Percentiles rank a stretch among this genome's conserved stretches.
Conservation (phyloP, 2,329 filamentous ascomycete species). For the Akanthomyces lecanii region DNA sequence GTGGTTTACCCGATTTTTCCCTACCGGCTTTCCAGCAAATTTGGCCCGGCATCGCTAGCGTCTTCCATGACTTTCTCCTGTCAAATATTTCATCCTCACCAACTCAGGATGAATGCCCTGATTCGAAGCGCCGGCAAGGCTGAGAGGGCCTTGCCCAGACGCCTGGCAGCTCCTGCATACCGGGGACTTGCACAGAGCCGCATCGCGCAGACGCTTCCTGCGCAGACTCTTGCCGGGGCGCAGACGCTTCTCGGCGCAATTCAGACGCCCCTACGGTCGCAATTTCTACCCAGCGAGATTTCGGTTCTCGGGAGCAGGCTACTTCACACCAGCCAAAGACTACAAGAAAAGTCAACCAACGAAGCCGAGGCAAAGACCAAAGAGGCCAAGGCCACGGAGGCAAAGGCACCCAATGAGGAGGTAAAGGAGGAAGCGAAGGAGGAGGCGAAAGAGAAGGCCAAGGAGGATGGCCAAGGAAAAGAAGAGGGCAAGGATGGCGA, state of each 20-base stretch:
- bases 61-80: constrained; percentile 17
- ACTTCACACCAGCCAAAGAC: constrained; percentile 30
- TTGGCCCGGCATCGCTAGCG: constrained; percentile 13
- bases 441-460: constrained; percentile 15
- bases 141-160: constrained; percentile 36
- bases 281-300: constrained; percentile 37
- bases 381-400: constrained; percentile 28
- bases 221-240: constrained; percentile 22
- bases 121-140: constrained; percentile 40
- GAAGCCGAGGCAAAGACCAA: constrained; percentile 26
- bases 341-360: constrained; percentile 29
- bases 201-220: constrained; percentile 25
- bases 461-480: constrained; percentile 29
- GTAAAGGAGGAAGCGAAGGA: constrained; percentile 38
- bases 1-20: constrained; percentile 13
- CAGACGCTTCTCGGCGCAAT: constrained; percentile 26
- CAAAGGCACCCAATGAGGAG: constrained; percentile 32
- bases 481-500: constrained; percentile 44
- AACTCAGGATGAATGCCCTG: constrained; percentile 43
- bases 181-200: constrained; percentile 31
- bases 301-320: constrained; percentile 32
- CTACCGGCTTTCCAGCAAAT: not conserved
- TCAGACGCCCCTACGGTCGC: constrained; percentile 41
- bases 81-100: constrained; percentile 21
- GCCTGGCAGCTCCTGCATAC: constrained; percentile 40